Evolutionary conservation across 257 asterid species (phyloP), one percentile per base, ranked within the genome.

Genomic region (Lantana camara): DNA sequence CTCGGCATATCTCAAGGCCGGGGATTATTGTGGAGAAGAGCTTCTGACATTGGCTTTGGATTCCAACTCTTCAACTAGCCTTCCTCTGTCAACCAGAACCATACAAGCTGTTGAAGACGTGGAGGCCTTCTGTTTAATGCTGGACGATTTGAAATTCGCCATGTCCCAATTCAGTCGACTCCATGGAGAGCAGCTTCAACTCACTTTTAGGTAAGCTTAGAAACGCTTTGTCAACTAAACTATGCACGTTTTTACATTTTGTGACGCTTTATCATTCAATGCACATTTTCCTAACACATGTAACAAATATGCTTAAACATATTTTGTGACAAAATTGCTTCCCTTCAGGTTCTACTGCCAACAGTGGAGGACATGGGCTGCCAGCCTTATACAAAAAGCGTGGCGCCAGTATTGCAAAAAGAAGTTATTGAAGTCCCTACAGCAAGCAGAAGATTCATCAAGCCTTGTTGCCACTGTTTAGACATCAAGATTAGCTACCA

Each of bases 311-410:
- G n/a, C n/a, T n/a, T n/a, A n/a, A n/a, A n/a, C n/a, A n/a, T n/a
- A n/a, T n/a, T n/a, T 47, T 27, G 17, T 47, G 12, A 7, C 4
- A 10, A 47, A 21, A 21, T 27, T 35, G 23, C 40, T 70, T 44
- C n/a, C n/a, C n/a, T n/a, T n/a, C 78, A 85, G 89, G 78, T 63
- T 67, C 62, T 72, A 79, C 67, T 86, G 90, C 3, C 82, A 78
- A 57, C 92, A 89, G 49, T 89, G 96, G 93, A 77, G 80, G 78
- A 65, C 86, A 52, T 89, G 95, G 91, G 91, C 76, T 23, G 89
- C 85, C n/a, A 68, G 91, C 61, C 80, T 77, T 42, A 84, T 86
- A 68, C 96, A 86, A 70, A 87, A 67, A 30, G 91, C 96, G 4
- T 89, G 93, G 90, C 78, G 86, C 5, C 56, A 84, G 44, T 66